Evolutionary conservation across 2,329 filamentous ascomycete species (phyloP).

Genomic region (Talaromyces marneffei): DNA sequence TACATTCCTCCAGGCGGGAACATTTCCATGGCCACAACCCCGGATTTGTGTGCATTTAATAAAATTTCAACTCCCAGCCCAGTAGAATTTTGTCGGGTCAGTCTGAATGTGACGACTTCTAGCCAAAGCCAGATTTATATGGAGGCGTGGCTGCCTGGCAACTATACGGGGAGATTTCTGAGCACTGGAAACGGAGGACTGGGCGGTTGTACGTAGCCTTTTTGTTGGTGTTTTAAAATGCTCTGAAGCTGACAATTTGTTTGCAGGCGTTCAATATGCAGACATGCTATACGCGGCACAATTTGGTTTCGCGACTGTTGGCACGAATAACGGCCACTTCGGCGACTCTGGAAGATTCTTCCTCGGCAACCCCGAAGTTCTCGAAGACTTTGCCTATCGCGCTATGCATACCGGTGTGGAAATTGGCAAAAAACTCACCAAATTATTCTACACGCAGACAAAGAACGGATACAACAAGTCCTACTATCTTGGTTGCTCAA

Average conservation of each 20-base stretch:
- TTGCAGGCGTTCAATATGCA: conserved; percentile 33
- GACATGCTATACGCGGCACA: conserved; percentile 33
- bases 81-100: conserved; percentile 35
- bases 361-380: conserved; percentile 35
- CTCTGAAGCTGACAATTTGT: background rate
- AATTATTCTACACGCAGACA: conserved; percentile 31
- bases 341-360: conserved; percentile 37
- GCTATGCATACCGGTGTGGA: conserved; percentile 8
- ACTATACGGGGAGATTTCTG: conserved; percentile 44
- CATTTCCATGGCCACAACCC: background rate
- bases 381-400: conserved; percentile 36
- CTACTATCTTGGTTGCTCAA: conserved; percentile 17
- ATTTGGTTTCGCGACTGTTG: conserved; percentile 37
- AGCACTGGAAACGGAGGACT: conserved; percentile 46
- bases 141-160: conserved; percentile 45
- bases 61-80: background rate
- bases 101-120: conserved; percentile 39
- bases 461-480: conserved; percentile 9
- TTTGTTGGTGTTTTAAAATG: background rate
- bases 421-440: conserved; percentile 26
- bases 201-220: background rate
- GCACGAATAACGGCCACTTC: conserved; percentile 43
- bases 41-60: background rate
- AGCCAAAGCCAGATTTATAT: conserved; percentile 42
- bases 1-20: background rate